Evolutionary conservation across 148 eudicot species (phyloP).

Genomic region (Arbutus unedo): DNA sequence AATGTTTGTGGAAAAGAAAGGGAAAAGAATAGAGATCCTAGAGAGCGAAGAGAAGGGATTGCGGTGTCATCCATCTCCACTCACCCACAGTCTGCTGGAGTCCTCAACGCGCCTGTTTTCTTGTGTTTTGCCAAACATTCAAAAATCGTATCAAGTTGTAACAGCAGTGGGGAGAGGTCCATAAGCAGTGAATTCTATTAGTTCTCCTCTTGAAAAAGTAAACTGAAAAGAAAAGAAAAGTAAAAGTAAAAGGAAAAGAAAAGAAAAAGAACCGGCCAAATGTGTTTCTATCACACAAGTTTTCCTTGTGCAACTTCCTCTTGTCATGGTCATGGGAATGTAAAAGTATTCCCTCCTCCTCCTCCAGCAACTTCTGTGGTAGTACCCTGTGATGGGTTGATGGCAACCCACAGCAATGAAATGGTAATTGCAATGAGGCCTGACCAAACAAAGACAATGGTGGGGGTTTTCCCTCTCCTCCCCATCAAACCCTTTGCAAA

Average conservation of each 20-base stretch:
- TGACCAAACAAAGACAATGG: slow-evolving; percentile 31
- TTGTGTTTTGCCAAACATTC: slow-evolving; percentile 7
- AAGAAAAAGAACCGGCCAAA: not conserved
- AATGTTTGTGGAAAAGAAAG: not conserved
- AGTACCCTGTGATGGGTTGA: slow-evolving; percentile 13
- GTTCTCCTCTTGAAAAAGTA: not conserved
- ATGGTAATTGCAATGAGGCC: slow-evolving; percentile 31
- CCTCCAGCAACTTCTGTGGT: not conserved
- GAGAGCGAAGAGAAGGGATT: not conserved
- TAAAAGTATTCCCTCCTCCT: not conserved
- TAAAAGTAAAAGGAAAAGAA: not conserved
- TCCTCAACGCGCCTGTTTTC: not conserved
- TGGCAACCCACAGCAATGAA: slow-evolving; percentile 26
- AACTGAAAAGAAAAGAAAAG: not conserved
- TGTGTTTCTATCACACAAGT: not conserved
- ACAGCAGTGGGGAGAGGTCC: not conserved
- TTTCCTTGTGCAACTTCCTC: not conserved
- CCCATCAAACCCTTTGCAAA: slow-evolving; percentile 36
- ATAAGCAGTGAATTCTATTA: not conserved
- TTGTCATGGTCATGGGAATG: slow-evolving; percentile 20
- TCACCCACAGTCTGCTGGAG: not conserved
- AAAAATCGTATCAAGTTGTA: not conserved
- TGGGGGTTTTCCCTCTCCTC: slow-evolving; percentile 29
- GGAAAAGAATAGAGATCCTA: not conserved
- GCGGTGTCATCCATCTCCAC: not conserved